Evolutionary conservation across 2,329 filamentous ascomycete species (phyloP).

Genomic region (Sporothrix luriei): DNA sequence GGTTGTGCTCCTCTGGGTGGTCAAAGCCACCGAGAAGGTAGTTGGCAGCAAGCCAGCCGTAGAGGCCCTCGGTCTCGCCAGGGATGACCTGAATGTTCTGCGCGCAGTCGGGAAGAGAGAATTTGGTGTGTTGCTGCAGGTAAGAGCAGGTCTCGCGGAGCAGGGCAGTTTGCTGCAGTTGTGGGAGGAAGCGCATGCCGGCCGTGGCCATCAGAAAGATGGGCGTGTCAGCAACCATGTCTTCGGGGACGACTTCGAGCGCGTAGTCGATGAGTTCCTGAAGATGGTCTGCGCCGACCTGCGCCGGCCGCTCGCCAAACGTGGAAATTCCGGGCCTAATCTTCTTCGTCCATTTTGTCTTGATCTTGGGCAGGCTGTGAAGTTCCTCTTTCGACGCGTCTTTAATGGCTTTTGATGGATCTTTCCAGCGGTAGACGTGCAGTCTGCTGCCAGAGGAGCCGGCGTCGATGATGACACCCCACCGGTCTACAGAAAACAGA

Average conservation of each 20-base stretch:
- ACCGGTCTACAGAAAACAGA: constrained; percentile 56
- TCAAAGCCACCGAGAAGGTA: constrained; percentile 93
- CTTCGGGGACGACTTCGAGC: constrained; percentile 71
- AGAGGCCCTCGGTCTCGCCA: constrained; percentile 92
- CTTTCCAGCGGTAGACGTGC: constrained; percentile 92
- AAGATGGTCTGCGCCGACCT: constrained; percentile 81
- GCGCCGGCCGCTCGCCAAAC: constrained; percentile 74
- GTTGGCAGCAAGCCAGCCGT: constrained; percentile 97
- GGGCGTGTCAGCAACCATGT: constrained; percentile 80
- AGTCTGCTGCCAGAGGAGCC: constrained; percentile 95
- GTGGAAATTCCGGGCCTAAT: constrained; percentile 91
- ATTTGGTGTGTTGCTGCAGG: constrained; percentile 72
- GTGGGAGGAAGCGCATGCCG: constrained; percentile 83
- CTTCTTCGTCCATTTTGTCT: constrained; percentile 90
- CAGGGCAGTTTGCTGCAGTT: constrained; percentile 70
- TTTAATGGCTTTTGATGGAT: constrained; percentile 67
- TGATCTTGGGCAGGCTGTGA: constrained; percentile 73
- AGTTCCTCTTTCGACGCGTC: constrained; percentile 63
- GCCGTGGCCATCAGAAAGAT: constrained; percentile 95
- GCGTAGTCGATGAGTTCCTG: constrained; percentile 80
- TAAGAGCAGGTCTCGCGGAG: constrained; percentile 81
- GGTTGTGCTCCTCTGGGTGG: constrained; percentile 68
- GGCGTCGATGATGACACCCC: constrained; percentile 95
- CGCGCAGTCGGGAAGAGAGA: constrained; percentile 85
- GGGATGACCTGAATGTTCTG: constrained; percentile 91